Conservation (phyloP, 2,329 filamentous ascomycete genomes). For the Colletotrichum australisinense region DNA sequence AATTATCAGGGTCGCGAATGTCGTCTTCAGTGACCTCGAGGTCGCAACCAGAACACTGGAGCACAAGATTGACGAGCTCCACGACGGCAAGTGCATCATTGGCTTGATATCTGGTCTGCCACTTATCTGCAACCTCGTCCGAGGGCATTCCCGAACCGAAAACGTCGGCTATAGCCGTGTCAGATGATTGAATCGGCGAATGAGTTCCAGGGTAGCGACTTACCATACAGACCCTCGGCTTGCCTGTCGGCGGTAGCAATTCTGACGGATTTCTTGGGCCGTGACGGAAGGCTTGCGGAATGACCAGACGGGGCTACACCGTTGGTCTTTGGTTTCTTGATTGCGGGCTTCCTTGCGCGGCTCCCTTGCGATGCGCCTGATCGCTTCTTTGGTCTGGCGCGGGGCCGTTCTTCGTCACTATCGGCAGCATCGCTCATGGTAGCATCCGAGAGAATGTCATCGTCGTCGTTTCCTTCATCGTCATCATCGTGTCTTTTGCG, state of each 20-base stretch:
- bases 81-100: conserved; percentile 67
- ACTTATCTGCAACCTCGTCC: conserved; percentile 69
- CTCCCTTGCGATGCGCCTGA: conserved; percentile 49
- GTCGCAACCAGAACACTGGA: conserved; percentile 82
- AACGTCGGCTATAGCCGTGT: conserved; percentile 64
- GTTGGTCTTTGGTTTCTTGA: conserved; percentile 74
- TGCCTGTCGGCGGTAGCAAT: conserved; percentile 61
- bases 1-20: conserved; percentile 90
- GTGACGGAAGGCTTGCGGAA: conserved; percentile 59
- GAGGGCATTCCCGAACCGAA: conserved; percentile 69
- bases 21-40: conserved; percentile 83
- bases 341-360: conserved; percentile 66
- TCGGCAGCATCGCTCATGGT: conserved; percentile 60
- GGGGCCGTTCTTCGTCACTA: conserved; percentile 49
- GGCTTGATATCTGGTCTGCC: conserved; percentile 68
- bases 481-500: conserved; percentile 68
- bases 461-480: conserved; percentile 58
- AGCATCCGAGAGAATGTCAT: conserved; percentile 59
- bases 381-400: conserved; percentile 31
- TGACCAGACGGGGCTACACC: conserved; percentile 52
- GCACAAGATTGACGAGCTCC: conserved; percentile 74
- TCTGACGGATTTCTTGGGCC: conserved; percentile 67
- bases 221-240: conserved; percentile 68
- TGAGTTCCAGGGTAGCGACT: conserved; percentile 39
- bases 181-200: conserved; percentile 37